Base-by-base conservation (phyloP, 768 basidiomycete genomes). In the Russula olivacea region DNA sequence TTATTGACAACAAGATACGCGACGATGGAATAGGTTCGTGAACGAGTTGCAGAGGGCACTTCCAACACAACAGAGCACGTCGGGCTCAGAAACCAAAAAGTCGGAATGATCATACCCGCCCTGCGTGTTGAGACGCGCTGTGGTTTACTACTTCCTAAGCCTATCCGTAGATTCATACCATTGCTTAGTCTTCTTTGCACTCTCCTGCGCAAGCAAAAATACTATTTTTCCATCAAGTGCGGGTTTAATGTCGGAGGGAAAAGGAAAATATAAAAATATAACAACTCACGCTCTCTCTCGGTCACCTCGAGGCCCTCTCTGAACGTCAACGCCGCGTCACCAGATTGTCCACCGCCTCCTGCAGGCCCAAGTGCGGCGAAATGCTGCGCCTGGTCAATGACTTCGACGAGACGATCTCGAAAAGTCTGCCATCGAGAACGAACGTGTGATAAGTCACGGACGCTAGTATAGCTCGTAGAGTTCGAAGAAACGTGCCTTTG, bases 231-330 rank as follows among this genome's bases (percentile, higher is more conserved):
- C 57, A 17, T 15, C 5, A 10, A 17, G 19, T 10, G 19, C 17
- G 9, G 21, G 6, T 21, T 41, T n/a, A 49, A 11, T 14, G 30
- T 41, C 40, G 3, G 21, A 68, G 4, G 21, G 21, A 7, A 48
- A 23, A 23, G 12, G 47, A 7, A 28, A 25, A 28, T 1, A 3
- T 8, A 17, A 34, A 45, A n/a, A 25, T n/a, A 21, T 10, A n/a
- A 36, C 50, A n/a, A 78, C 86, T 79, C 72, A 96, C 94, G 68
- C 78, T 96, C 93, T 66, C 95, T 82, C 72, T 98, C 94, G 15
- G 91, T 91, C n/a, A 83, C 85, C 59, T 98, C 94, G 63, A 98
- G 81, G 1, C 94, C 95, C 72, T 96, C 94, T 67, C 92, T 79
- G 70, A 98, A 98, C 14, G 82, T 76, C 66, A 89, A 87, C 7